A percentile compares a stretch with the other conserved stretches of the same genome.
Conservation (phyloP, 2,329 filamentous ascomycete species). For the Ophiostoma quercus region DNA sequence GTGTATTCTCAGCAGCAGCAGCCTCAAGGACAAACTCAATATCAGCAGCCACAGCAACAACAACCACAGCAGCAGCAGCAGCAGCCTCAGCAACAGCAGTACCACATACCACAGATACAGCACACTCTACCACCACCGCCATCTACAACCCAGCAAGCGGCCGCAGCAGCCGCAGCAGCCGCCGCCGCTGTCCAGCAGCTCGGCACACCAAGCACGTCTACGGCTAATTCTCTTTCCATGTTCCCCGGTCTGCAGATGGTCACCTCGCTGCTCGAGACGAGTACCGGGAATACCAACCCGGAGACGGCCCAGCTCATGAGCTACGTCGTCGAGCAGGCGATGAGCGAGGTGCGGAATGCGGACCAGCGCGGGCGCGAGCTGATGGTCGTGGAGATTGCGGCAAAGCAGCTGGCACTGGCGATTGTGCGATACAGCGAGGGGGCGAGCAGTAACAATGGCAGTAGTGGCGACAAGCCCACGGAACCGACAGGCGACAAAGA, state of each 20-base stretch:
- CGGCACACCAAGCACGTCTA: constrained; percentile 15
- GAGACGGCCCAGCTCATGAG: constrained; percentile 34
- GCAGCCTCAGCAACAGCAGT: not conserved
- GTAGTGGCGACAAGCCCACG: constrained; percentile 24
- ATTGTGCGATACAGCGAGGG: constrained; percentile 46
- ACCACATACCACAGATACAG: constrained; percentile 7
- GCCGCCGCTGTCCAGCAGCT: constrained; percentile 25
- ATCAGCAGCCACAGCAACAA: not conserved
- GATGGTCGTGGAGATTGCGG: constrained; percentile 49
- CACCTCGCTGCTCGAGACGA: not conserved
- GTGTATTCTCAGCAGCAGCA: not conserved
- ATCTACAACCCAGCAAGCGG: constrained; percentile 13
- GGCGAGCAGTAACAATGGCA: constrained; percentile 22
- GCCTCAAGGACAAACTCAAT: not conserved
- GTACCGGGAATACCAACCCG: not conserved
- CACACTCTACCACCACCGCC: not conserved
- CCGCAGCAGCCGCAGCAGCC: constrained; percentile 22
- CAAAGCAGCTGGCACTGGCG: constrained; percentile 50
- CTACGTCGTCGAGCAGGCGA: constrained; percentile 43
- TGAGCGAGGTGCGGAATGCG: constrained; percentile 42
- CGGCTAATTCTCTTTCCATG: not conserved
- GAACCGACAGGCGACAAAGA: no score
- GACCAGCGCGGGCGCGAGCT: constrained; percentile 44
- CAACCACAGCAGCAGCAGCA: not conserved
- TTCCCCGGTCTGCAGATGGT: not conserved